Conservation (phyloP, 179 eudicot species). For the Amaranthus tricolor region DNA sequence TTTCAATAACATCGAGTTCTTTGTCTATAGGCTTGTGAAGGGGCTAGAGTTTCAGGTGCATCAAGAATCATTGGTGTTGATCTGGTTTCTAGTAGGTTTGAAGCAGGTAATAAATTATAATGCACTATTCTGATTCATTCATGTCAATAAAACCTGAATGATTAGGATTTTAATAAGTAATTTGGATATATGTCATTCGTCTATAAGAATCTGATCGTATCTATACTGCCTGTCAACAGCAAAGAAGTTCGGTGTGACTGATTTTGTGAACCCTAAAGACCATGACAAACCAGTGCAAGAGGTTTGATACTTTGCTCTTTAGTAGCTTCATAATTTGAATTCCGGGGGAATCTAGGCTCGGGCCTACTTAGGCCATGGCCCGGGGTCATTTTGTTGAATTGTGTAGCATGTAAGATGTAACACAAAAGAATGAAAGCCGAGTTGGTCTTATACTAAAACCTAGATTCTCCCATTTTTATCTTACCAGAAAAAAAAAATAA, state of each 20-base stretch:
- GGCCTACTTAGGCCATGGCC: no score
- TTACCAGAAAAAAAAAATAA: no score
- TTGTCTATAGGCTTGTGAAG: conserved; percentile 46
- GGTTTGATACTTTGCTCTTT: conserved; percentile 20
- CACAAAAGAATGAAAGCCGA: no score
- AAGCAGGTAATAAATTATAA: conserved; percentile 31
- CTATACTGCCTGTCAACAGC: conserved; percentile 27
- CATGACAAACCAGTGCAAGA: conserved; percentile 62
- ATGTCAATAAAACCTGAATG: background rate
- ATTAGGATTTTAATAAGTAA: background rate
- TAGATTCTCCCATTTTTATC: no score
- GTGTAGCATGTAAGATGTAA: no score
- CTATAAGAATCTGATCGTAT: background rate
- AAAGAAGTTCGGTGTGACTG: conserved; percentile 48
- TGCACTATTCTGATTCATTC: background rate
- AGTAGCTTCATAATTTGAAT: background rate
- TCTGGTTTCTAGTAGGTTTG: conserved; percentile 38
- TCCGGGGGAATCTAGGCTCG: no score
- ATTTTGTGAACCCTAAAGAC: conserved; percentile 67
- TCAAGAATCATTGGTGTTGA: conserved; percentile 55
- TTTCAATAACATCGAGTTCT: background rate
- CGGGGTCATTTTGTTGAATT: no score
- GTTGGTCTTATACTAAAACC: no score
- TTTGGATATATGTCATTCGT: background rate
- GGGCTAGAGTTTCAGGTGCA: conserved; percentile 52